A percentile compares a stretch with the other conserved stretches of the same genome.
These are phyloP conservation scores for Annona squamosa DNA, from an alignment of 164 flowering plant species.

Conservation along the genomic window DNA sequence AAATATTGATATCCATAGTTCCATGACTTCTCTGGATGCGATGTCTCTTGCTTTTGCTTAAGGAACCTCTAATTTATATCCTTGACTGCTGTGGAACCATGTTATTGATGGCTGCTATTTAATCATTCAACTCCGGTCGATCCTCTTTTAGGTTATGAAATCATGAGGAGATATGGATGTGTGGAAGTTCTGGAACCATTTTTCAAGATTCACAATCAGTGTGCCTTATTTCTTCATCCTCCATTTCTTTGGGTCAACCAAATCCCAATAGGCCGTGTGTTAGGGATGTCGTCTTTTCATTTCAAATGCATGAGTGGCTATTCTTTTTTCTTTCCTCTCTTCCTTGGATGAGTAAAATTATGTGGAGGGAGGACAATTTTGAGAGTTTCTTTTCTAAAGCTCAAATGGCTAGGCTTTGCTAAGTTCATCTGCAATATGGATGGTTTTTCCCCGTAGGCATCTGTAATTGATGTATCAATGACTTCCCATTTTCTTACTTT, in stretches of 20 bases:
- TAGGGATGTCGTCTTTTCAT: background rate
- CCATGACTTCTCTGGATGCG: too few species aligned
- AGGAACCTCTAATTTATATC: too few species aligned
- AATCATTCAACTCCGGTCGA: background rate
- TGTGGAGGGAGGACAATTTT: background rate
- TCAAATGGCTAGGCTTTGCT: too few species aligned
- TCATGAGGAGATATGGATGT: background rate
- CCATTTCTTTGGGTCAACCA: background rate
- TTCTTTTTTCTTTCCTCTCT: background rate
- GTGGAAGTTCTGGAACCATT: background rate
- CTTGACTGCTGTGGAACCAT: background rate
- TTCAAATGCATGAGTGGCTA: background rate
- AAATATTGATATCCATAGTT: too few species aligned
- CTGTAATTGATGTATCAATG: background rate
- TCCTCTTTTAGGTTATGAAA: background rate
- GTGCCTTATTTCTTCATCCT: background rate
- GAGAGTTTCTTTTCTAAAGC: too few species aligned
- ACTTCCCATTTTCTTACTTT: background rate
- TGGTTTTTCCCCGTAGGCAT: background rate
- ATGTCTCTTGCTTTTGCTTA: too few species aligned
- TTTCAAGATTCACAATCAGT: background rate
- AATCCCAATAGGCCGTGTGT: background rate
- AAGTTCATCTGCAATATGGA: background rate
- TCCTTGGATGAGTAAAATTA: background rate
- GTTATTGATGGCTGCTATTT: background rate